Evolutionary conservation across 345 rosid genomes (phyloP), one percentile per base, ranked within the genome.

Genomic region (Fremontodendron californicum): DNA sequence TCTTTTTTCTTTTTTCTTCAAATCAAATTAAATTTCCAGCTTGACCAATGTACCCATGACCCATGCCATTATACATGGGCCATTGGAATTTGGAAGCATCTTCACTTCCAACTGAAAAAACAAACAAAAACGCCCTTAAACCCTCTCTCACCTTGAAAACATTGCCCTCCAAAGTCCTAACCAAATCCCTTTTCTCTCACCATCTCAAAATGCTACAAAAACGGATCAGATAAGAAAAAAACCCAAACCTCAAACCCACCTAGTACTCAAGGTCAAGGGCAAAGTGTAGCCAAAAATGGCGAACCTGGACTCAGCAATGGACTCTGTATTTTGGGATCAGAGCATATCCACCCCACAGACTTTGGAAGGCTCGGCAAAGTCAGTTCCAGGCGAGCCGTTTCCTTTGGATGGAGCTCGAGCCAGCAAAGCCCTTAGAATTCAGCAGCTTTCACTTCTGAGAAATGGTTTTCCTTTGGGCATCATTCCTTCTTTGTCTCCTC

Each of bases 251-350:
- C 71, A 29, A 35, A 52, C 21, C 43, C 54, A 16, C 70, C 71
- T 77, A 77, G 60, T 33, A 31, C 39, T 0, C n/a, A 54, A 21
- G 58, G 25, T 21, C n/a, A 45, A 8, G 66, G 37, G 21, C 37
- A 33, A 33, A 49, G 43, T 48, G 75, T 49, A 29, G 64, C 75
- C 13, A 29, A 67, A 73, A 87, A 92, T 93, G 98, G 94, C 92
- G 71, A 87, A 88, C 76, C 79, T 94, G 49, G 82, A 82, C 83
- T 84, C 97, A 78, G 98, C 97, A 48, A 82, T 93, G 85, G 97
- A 91, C 84, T 91, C 97, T 0, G 88, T 78, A 0, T 94, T 89
- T 81, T 90, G 94, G 92, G 97, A 94, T 88, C 90, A 89, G 19
- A 83, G 83, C 79, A 67, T 94, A 16, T 86, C 98, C 29, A 77